A percentile compares a stretch with the other conserved stretches of the same genome.
Evolutionary conservation across 2,329 filamentous ascomycete genomes (phyloP).

Genomic region (Didymellaceae sp.): DNA sequence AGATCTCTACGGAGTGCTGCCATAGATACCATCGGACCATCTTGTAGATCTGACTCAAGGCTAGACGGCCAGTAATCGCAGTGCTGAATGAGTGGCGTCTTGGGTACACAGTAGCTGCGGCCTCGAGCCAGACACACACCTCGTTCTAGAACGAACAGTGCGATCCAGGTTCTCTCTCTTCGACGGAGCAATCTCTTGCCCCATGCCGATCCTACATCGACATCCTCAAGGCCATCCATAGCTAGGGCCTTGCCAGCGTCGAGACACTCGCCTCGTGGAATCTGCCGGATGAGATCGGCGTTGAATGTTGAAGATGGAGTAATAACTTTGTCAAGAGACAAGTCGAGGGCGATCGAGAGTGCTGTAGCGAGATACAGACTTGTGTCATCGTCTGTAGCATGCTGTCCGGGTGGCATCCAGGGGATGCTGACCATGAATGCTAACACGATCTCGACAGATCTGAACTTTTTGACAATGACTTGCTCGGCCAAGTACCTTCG

Average conservation of each 20-base stretch:
- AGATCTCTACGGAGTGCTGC: constrained; percentile 72
- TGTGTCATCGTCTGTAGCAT: constrained; percentile 75
- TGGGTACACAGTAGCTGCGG: constrained; percentile 70
- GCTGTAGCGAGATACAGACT: constrained; percentile 75
- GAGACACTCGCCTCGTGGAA: constrained; percentile 73
- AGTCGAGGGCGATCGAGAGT: constrained; percentile 70
- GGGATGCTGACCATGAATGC: constrained; percentile 79
- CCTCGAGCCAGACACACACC: constrained; percentile 76
- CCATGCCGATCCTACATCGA: constrained; percentile 66
- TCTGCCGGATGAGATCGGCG: constrained; percentile 53
- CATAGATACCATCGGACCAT: constrained; percentile 75
- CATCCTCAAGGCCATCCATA: constrained; percentile 70
- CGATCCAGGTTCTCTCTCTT: constrained; percentile 73
- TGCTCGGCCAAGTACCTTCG: constrained; percentile 67
- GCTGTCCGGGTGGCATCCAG: constrained; percentile 72
- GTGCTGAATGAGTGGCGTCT: constrained; percentile 69
- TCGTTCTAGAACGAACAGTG: constrained; percentile 74
- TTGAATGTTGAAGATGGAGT: constrained; percentile 61
- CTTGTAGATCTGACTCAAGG: constrained; percentile 68
- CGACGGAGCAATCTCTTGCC: constrained; percentile 68
- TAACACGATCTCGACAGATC: constrained; percentile 75
- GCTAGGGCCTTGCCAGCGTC: constrained; percentile 68
- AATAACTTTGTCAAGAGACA: constrained; percentile 74
- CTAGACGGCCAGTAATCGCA: constrained; percentile 74
- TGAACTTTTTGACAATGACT: constrained; percentile 66